Conservation (phyloP, 129 eudicot genomes). For the carrot (Daucus carota) region DH1_v3.0 NC_030389.2:27431501-27432000, state of each 20-base stretch:
- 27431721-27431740: not conserved
- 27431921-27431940: not conserved
- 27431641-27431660: not conserved
- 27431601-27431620: not conserved
- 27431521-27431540: not conserved
- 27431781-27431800: conserved; percentile 64
- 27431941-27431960: not conserved
- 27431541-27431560: not conserved
- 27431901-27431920: conserved; percentile 53
- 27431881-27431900: conserved; percentile 65
- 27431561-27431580: not conserved
- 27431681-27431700: not conserved
- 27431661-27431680: not conserved
- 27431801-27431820: conserved; percentile 58
- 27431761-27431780: conserved; percentile 42
- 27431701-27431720: not conserved
- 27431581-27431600: not conserved
- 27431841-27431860: conserved; percentile 48
- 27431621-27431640: not conserved
- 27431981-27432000: not conserved
- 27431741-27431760: conserved; percentile 40
- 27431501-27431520: not conserved
- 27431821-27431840: conserved; percentile 68
- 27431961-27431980: not conserved
- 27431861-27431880: conserved; percentile 85